phyloP scores from a whole-genome alignment of 345 rosid species.

The Gossypium longicalyx region DNA sequence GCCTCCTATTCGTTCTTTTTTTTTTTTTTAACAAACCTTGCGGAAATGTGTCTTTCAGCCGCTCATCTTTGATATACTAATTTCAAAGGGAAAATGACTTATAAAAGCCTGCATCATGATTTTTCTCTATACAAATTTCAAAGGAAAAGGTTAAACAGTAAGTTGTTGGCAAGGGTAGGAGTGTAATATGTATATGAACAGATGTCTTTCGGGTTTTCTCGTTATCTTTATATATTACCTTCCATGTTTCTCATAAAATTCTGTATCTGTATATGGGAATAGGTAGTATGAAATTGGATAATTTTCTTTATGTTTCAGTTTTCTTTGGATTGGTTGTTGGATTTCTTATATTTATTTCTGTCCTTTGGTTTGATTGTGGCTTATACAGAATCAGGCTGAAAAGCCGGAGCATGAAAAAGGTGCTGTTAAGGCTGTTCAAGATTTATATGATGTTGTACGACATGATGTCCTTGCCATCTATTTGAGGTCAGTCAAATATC shows the following conservation, averaged over 20 bases:
- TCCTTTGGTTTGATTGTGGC: constrained; percentile 11
- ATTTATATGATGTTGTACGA: constrained; percentile 91
- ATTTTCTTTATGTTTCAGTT: neutral
- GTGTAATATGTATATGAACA: neutral
- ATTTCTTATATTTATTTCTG: neutral
- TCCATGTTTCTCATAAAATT: neutral
- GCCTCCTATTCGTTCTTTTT: no score
- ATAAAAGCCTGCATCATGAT: neutral
- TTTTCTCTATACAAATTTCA: neutral
- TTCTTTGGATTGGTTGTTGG: neutral
- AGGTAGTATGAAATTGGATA: neutral
- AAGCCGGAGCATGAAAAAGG: constrained; percentile 67
- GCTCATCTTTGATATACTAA: no score
- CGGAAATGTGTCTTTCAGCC: neutral
- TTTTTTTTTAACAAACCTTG: no score
- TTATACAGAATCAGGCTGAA: constrained; percentile 63
- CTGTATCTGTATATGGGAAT: neutral
- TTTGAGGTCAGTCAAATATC: constrained; percentile 56
- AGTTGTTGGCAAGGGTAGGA: neutral
- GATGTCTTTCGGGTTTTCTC: neutral
- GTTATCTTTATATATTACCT: neutral
- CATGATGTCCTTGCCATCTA: constrained; percentile 66
- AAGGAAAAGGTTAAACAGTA: neutral
- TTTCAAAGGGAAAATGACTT: no score
- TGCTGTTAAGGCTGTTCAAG: constrained; percentile 87